Evolutionary conservation across 1,284 basidiomycete genomes (phyloP).

Genomic region (Moniliella sp.): DNA sequence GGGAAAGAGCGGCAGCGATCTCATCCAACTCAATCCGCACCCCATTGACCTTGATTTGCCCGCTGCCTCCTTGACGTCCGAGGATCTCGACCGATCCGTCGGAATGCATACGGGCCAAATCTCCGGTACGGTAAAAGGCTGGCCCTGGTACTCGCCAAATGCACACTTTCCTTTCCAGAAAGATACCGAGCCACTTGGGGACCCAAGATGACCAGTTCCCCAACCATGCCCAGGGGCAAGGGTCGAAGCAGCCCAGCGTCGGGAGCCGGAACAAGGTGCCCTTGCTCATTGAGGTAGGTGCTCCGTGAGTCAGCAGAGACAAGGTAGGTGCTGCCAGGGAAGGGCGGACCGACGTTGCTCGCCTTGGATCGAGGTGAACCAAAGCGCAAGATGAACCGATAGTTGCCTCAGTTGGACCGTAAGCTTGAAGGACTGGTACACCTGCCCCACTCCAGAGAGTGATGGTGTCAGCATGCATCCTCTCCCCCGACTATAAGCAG

Average conservation of each 20-base stretch:
- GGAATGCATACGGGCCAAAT: conserved; percentile 13
- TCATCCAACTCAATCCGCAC: conserved; percentile 26
- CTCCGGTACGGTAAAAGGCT: conserved; percentile 22
- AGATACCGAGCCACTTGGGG: conserved; percentile 23
- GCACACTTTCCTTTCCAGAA: conserved; percentile 4
- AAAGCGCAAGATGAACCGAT: conserved; percentile 5
- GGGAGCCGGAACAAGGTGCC: no score
- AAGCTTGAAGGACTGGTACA: conserved; percentile 21
- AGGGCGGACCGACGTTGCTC: conserved; percentile 17
- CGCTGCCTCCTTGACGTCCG: conserved; percentile 16
- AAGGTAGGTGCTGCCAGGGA: conserved; percentile 17
- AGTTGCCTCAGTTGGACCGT: conserved; percentile 27
- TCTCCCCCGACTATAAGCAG: conserved; percentile 22
- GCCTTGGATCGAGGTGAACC: neutral
- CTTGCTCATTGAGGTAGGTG: no score
- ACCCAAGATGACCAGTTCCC: conserved; percentile 24
- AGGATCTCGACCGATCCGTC: conserved; percentile 18
- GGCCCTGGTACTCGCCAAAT: conserved; percentile 8
- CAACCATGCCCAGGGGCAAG: conserved; percentile 16
- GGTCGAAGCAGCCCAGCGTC: conserved; percentile 3
- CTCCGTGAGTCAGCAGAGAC: no score
- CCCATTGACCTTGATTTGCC: conserved; percentile 29
- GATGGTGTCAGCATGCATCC: conserved; percentile 14
- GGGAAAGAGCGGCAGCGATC: conserved; percentile 8
- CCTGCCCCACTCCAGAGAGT: conserved; percentile 12